Conservation (phyloP, 75 land plant genomes). For the Cupressus sempervirens region DNA sequence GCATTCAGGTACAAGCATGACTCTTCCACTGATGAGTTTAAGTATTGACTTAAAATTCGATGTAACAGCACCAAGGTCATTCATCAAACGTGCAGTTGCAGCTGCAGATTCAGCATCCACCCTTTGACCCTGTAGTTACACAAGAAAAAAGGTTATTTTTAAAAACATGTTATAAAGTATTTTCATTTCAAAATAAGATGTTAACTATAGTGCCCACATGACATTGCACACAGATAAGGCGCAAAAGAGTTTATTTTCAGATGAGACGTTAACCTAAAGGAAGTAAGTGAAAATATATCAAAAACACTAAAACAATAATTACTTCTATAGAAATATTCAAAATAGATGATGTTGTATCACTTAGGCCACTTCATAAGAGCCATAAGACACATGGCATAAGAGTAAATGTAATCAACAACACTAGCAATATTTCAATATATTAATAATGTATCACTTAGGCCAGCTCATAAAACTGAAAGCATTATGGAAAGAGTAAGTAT, state of each 20-base stretch:
- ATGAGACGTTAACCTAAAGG: background rate
- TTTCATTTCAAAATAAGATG: background rate
- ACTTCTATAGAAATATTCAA: too few species aligned
- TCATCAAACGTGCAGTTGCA: slow-evolving; percentile 57
- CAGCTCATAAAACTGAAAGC: background rate
- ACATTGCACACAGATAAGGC: background rate
- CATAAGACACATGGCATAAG: background rate
- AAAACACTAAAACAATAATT: background rate
- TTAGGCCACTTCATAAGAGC: background rate
- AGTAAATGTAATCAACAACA: slow-evolving; percentile 1
- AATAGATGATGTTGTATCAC: background rate
- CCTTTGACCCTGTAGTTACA: slow-evolving; percentile 49
- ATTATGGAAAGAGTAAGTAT: slow-evolving; percentile 11
- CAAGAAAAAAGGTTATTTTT: background rate
- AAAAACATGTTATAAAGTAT: background rate
- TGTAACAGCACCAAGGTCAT: slow-evolving; percentile 57
- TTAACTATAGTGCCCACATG: background rate
- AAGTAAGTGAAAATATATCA: background rate
- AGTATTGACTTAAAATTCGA: slow-evolving; percentile 74
- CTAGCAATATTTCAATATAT: background rate
- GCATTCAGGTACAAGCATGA: slow-evolving; percentile 74
- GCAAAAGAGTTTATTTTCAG: background rate
- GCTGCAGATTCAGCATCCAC: slow-evolving; percentile 70
- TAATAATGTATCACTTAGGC: background rate
- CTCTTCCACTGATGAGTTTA: slow-evolving; percentile 86